These are phyloP conservation scores for Aspergillus bertholletiae DNA, from an alignment of 495 filamentous ascomycete species.

Conservation along the genomic window DNA sequence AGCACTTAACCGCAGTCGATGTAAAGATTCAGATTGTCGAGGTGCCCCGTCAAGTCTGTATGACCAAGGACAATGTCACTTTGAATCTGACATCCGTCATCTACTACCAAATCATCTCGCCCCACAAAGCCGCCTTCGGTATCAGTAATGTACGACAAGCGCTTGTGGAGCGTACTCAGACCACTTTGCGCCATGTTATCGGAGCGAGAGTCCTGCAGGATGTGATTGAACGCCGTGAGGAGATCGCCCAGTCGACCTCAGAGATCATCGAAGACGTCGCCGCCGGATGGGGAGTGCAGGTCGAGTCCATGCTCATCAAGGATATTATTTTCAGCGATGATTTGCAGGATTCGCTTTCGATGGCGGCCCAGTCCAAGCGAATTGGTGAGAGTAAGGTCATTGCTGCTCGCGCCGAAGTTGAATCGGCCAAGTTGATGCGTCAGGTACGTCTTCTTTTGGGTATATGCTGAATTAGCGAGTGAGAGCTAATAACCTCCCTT, in stretches of 20 bases:
- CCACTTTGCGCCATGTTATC: slow-evolving; percentile 94
- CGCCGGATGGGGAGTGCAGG: slow-evolving; percentile 87
- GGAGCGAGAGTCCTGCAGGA: slow-evolving; percentile 96
- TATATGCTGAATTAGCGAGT: neutral
- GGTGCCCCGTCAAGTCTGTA: slow-evolving; percentile 94
- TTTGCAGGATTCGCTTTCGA: slow-evolving; percentile 94
- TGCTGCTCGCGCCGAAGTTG: slow-evolving; percentile 93
- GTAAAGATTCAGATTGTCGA: slow-evolving; percentile 99
- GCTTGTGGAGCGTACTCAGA: slow-evolving; percentile 96
- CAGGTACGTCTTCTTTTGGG: slow-evolving; percentile 42
- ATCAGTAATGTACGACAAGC: slow-evolving; percentile 93
- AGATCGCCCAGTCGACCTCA: slow-evolving; percentile 88
- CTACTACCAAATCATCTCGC: slow-evolving; percentile 96
- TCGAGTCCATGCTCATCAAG: slow-evolving; percentile 99
- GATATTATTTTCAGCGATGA: slow-evolving; percentile 97
- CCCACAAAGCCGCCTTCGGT: slow-evolving; percentile 96
- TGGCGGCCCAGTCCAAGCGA: slow-evolving; percentile 99
- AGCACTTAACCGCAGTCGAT: slow-evolving; percentile 86
- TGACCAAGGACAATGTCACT: slow-evolving; percentile 99
- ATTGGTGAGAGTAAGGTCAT: slow-evolving; percentile 99
- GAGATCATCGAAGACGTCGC: slow-evolving; percentile 99
- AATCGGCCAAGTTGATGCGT: slow-evolving; percentile 94
- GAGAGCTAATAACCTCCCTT: neutral
- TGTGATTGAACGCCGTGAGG: slow-evolving; percentile 97
- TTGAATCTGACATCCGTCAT: slow-evolving; percentile 93